phyloP scores from a whole-genome alignment of 2,329 filamentous ascomycete genomes.

The Triangularia setosa region DNA sequence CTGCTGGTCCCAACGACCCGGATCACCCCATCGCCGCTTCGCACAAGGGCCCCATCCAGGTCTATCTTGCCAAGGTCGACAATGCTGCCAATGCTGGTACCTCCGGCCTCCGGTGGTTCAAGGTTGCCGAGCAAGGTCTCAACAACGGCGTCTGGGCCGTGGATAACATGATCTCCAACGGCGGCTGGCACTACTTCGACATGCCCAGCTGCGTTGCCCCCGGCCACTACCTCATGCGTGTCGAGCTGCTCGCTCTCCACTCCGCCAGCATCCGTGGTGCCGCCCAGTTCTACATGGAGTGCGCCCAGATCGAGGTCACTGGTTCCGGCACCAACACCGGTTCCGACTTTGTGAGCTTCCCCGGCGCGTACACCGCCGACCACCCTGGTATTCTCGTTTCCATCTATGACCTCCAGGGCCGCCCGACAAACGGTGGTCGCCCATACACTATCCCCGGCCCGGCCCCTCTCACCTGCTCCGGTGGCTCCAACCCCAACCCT shows the following conservation, averaged over 20 bases:
- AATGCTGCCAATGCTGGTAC: slow-evolving; percentile 41
- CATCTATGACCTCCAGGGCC: slow-evolving; percentile 33
- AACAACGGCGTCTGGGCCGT: slow-evolving; percentile 43
- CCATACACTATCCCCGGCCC: slow-evolving; percentile 37
- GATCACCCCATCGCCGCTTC: slow-evolving; percentile 41
- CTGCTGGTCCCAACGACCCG: slow-evolving; percentile 34
- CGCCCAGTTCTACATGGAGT: slow-evolving; percentile 36
- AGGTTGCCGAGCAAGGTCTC: slow-evolving; percentile 43
- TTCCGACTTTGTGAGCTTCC: slow-evolving; percentile 33
- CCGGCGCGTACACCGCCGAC: slow-evolving; percentile 33
- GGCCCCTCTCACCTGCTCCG: slow-evolving; percentile 27
- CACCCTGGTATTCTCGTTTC: slow-evolving; percentile 34
- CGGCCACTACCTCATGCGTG: slow-evolving; percentile 41
- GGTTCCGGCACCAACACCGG: slow-evolving; percentile 29
- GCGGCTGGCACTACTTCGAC: slow-evolving; percentile 41
- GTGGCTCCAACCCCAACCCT: slow-evolving; percentile 11
- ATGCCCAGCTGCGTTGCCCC: slow-evolving; percentile 37
- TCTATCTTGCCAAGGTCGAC: slow-evolving; percentile 47
- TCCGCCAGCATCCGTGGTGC: slow-evolving; percentile 31
- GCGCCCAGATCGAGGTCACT: slow-evolving; percentile 24
- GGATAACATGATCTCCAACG: slow-evolving; percentile 44
- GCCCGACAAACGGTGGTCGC: slow-evolving; percentile 31
- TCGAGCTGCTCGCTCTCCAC: slow-evolving; percentile 40
- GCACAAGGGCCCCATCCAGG: slow-evolving; percentile 45
- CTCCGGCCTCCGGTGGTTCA: slow-evolving; percentile 45